These are phyloP conservation scores for Quercus berberidifolia DNA, from an alignment of 306 rosid genomes.

Conservation along the genomic window DNA sequence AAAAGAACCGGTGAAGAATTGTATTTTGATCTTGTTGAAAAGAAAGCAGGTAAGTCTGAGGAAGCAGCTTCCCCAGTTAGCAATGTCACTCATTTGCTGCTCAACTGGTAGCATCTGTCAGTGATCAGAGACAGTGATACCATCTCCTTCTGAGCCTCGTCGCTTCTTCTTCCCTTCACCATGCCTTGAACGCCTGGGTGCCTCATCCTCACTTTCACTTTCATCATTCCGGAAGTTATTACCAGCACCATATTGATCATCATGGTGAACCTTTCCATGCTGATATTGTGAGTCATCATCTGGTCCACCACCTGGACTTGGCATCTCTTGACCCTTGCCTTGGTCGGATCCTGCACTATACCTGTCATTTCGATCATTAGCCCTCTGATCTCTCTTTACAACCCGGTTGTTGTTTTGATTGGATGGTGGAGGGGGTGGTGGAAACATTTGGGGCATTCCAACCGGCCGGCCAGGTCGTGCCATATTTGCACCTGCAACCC, in stretches of 20 bases:
- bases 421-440: constrained; percentile 58
- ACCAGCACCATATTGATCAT: constrained; percentile 49
- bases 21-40: constrained; percentile 5
- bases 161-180: constrained; percentile 94
- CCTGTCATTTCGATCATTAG: constrained; percentile 66
- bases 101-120: constrained; percentile 26
- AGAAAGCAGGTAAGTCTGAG: constrained; percentile 19
- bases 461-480: constrained; percentile 72
- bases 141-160: constrained; percentile 62
- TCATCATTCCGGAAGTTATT: constrained; percentile 64
- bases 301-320: constrained; percentile 58
- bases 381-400: constrained; percentile 71
- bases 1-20: constrained; percentile 7
- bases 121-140: constrained; percentile 43
- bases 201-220: constrained; percentile 95
- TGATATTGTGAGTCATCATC: constrained; percentile 65
- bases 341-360: constrained; percentile 61
- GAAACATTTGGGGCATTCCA: constrained; percentile 78
- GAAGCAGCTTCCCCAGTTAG: constrained; percentile 34
- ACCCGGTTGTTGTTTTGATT: constrained; percentile 56
- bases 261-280: constrained; percentile 58
- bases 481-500: constrained; percentile 69
- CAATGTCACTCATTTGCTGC: constrained; percentile 12
- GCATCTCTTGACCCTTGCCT: constrained; percentile 66
- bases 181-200: constrained; percentile 94